Base-by-base conservation (phyloP, 2,329 filamentous ascomycete species). In the Gyromitra esculenta region DNA sequence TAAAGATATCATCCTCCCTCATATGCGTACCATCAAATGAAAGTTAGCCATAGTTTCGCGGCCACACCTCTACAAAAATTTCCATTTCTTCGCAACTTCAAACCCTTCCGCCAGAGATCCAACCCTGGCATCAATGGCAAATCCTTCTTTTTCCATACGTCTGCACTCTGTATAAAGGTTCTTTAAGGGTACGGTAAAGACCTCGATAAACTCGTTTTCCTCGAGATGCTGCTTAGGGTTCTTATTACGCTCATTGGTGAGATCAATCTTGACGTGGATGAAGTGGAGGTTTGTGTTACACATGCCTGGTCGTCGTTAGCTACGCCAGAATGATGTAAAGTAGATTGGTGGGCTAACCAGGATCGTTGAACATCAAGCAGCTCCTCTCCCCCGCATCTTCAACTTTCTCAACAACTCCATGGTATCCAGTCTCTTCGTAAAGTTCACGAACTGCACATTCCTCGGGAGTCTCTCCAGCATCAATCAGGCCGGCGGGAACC, bases 341-440 rank as follows among this genome's bases (percentile, higher is more conserved):
- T 60, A 77, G 9, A 31, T 2, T 25, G 37, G 39, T 25, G 3
- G 60, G 50, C 57, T 77, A 70, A 72, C 79, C 80, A 39, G 80
- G 80, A 70, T 81, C 81, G 54, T 82, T 81, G 64, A 81, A 82
- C 81, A 82, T 82, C 68, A 82, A 75, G 64, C 80, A 81, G 71
- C 81, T 81, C 35, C 80, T 79, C 48, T 78, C 80, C 2, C 76
- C 76, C 9, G 67, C 76, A 43, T 80, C 74, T 15, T 75, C 77
- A 3, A 80, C 81, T 1, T 79, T 76, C 2, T 83, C 84, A 2
- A 85, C 85, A 7, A 85, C 84, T 13, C 88, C 89, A 0, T 90
- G 84, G 77, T 90, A 91, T 8, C 90, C 90, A 0, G 90, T 91
- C 83, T 91, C 90, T 81, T 91, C 90, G 75, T 85, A 87, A 76